These are phyloP conservation scores for Solanum hybrid DNA, from an alignment of 305 asterid genomes.

Conservation along the genomic window DNA sequence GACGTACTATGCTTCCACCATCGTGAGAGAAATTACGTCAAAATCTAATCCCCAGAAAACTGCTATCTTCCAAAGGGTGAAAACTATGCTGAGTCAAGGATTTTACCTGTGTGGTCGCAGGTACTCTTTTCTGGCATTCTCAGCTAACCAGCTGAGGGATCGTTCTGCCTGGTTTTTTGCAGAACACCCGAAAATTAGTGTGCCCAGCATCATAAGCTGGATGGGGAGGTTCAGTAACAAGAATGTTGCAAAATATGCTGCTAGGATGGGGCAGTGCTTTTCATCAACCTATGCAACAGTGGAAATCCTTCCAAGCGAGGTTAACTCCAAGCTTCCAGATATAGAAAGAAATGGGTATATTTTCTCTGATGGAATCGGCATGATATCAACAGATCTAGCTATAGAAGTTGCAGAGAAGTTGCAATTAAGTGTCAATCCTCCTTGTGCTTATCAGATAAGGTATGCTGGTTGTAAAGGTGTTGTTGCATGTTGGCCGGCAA, in stretches of 20 bases:
- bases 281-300: slow-evolving; percentile 90
- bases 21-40: slow-evolving; percentile 44
- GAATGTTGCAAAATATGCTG: slow-evolving; percentile 83
- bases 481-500: slow-evolving; percentile 68
- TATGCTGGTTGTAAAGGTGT: slow-evolving; percentile 91
- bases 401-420: slow-evolving; percentile 62
- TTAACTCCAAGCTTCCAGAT: slow-evolving; percentile 35
- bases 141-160: slow-evolving; percentile 83
- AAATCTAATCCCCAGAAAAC: slow-evolving; percentile 41
- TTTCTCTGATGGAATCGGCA: slow-evolving; percentile 93
- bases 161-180: slow-evolving; percentile 97
- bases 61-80: slow-evolving; percentile 61
- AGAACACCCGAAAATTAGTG: slow-evolving; percentile 30
- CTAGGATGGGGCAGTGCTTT: slow-evolving; percentile 93
- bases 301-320: slow-evolving; percentile 39
- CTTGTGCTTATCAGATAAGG: slow-evolving; percentile 87
- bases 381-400: slow-evolving; percentile 65
- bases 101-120: slow-evolving; percentile 65
- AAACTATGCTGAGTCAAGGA: slow-evolving; percentile 37
- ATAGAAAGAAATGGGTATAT: slow-evolving; percentile 45
- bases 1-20: slow-evolving; percentile 43
- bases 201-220: slow-evolving; percentile 44
- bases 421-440: slow-evolving; percentile 42
- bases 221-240: slow-evolving; percentile 64
- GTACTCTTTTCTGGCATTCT: slow-evolving; percentile 75